Evolutionary conservation across 805 yeast species (phyloP).

Genomic region (Candida peoriensis): DNA sequence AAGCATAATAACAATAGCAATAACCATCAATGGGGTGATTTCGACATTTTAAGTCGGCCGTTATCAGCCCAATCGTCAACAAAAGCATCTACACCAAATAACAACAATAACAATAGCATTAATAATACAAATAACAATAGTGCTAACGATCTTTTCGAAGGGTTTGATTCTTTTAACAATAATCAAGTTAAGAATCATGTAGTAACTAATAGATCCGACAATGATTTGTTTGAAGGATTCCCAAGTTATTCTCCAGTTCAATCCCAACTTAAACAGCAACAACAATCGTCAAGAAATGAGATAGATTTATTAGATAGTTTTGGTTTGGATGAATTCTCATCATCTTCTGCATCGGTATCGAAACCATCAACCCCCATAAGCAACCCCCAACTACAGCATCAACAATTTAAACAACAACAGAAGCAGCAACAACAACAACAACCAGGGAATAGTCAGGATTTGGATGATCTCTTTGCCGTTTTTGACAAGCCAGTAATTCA

Average conservation of each 20-base stretch:
- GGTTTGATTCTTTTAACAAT: conserved; percentile 14
- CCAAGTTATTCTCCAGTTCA: neutral
- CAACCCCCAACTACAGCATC: conserved; percentile 7
- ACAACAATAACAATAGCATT: neutral
- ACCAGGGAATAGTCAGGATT: too few relatives aligned
- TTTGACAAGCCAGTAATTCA: conserved; percentile 22
- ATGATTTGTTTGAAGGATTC: conserved; percentile 21
- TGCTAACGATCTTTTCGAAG: conserved; percentile 18
- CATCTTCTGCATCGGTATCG: conserved; percentile 1
- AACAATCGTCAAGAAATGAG: too few relatives aligned
- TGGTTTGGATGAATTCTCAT: conserved; percentile 3
- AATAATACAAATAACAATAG: neutral
- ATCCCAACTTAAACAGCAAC: conserved; percentile 1
- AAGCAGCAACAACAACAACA: too few relatives aligned
- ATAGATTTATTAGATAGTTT: too few relatives aligned
- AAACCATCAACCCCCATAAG: conserved; percentile 2
- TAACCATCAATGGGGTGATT: conserved; percentile 28
- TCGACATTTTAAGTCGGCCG: conserved; percentile 30
- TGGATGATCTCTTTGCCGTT: conserved; percentile 29
- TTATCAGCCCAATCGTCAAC: conserved; percentile 2
- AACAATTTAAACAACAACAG: too few relatives aligned
- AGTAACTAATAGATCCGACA: conserved; percentile 1
- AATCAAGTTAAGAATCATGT: conserved; percentile 4
- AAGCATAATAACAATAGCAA: conserved; percentile 1
- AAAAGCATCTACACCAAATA: neutral